Evolutionary conservation across 371 early-diverging fungal species (phyloP).

Genomic region (Rhizopus sp.): DNA sequence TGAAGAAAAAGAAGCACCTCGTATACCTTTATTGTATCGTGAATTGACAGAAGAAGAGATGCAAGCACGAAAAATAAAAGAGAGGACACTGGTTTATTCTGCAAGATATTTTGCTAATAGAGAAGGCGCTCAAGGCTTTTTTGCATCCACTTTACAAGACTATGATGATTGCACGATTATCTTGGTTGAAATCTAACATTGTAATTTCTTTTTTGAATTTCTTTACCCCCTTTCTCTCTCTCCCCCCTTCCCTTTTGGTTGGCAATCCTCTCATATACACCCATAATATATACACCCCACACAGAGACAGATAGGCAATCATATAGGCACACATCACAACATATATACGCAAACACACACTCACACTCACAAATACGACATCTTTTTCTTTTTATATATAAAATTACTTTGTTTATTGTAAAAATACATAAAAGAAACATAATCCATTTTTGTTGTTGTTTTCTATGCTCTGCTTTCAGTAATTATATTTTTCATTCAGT

Average conservation of each 20-base stretch:
- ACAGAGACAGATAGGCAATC: too few species aligned
- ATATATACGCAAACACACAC: too few species aligned
- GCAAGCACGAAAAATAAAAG: constrained; percentile 35
- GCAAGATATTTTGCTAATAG: constrained; percentile 53
- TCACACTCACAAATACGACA: too few species aligned
- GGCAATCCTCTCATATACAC: background rate
- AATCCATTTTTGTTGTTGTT: too few species aligned
- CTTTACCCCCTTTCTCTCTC: background rate
- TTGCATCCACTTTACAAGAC: constrained; percentile 53
- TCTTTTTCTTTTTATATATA: too few species aligned
- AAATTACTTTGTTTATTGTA: too few species aligned
- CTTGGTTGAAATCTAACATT: constrained; percentile 43
- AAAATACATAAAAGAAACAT: too few species aligned
- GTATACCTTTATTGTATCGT: constrained; percentile 34
- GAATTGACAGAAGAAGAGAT: constrained; percentile 37
- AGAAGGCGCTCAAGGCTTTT: constrained; percentile 50
- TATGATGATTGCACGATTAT: constrained; percentile 59
- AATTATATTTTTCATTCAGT: too few species aligned
- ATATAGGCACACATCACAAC: too few species aligned
- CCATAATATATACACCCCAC: too few species aligned
- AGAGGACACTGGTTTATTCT: constrained; percentile 40
- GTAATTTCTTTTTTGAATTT: background rate
- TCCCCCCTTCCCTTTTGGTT: background rate
- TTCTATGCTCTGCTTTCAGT: too few species aligned
- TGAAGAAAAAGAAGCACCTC: constrained; percentile 21